Percentiles rank a stretch among this genome's conserved stretches.
Conservation (phyloP, 1,139 yeast genomes). For the Pichia sp. region DNA sequence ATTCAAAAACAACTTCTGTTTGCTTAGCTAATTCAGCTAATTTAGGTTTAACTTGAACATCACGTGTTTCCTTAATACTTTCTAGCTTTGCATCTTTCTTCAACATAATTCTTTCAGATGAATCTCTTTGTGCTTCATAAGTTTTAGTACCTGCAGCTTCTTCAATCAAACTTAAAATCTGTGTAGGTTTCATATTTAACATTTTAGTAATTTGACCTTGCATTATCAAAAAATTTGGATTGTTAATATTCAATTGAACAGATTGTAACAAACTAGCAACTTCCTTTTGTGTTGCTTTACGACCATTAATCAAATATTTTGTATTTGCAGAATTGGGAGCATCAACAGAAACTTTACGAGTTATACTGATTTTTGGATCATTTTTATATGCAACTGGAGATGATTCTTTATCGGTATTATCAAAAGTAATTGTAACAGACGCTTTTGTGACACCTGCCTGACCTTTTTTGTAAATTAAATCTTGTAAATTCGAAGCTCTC, state of each 20-base stretch:
- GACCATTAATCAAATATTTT: conserved; percentile 91
- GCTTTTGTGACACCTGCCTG: conserved; percentile 98
- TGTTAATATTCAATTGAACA: conserved; percentile 91
- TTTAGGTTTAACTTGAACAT: conserved; percentile 91
- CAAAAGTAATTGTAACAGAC: conserved; percentile 91
- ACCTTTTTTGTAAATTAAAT: conserved; percentile 90
- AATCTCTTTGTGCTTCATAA: conserved; percentile 89
- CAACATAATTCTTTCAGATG: conserved; percentile 85
- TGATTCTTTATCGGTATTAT: conserved; percentile 66
- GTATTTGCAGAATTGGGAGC: conserved; percentile 39
- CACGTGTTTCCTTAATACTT: conserved; percentile 39
- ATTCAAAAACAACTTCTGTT: conserved; percentile 77
- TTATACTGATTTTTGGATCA: conserved; percentile 76
- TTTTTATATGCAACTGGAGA: conserved; percentile 88
- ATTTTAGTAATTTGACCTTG: conserved; percentile 98
- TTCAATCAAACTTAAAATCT: conserved; percentile 83
- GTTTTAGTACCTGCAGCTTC: conserved; percentile 98
- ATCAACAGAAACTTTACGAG: conserved; percentile 86
- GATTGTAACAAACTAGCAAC: conserved; percentile 88
- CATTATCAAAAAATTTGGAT: conserved; percentile 96
- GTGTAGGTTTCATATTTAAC: conserved; percentile 89
- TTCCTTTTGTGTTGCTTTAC: conserved; percentile 91
- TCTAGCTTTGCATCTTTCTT: conserved; percentile 79
- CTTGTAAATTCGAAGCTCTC: conserved; percentile 89
- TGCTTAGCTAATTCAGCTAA: conserved; percentile 75